Base-by-base conservation (phyloP, 225 moss, liverwort and hornwort species). In the Ulota crispa region DNA sequence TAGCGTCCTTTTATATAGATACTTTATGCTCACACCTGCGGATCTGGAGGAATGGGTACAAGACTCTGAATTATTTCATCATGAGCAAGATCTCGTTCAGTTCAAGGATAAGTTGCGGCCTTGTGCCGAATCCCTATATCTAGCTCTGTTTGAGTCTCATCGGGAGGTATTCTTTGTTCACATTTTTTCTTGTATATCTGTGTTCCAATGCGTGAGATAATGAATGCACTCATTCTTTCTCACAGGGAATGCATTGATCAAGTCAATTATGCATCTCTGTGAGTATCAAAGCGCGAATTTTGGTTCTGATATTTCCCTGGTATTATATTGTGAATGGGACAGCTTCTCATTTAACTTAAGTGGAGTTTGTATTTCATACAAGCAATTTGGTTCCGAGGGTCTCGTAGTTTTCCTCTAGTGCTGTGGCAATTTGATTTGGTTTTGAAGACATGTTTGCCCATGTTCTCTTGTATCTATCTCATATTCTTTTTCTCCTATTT, bases 41-140 rank as follows among this genome's bases (percentile, higher is more conserved):
- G 99, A 99, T 88, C 74, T 99, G 81, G 96, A 99, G 85, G 99
- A 96, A 82, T 99, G 99, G 99, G 93, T 90, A 66, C 93, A 91
- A 86, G 94, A 94, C 86, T 82, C 99, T 86, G 99, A 99, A 88
- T 88, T 88, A 70, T 99, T 99, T 39, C 99, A 99, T 79, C 99
- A 99, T 80, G 99, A 99, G 85, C 99, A 99, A 87, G 99, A 96
- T 83, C 88, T 94, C 89, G 91, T 94, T 24, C 99, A 99, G 83
- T 94, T 80, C 87, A 94, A 85, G 85, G 96, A 99, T 83, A 96
- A 99, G 85, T 93, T 96, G 87, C 94, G 99, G 74, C 99, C 99
- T 70, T 96, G 99, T 92, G 96, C 99, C 75, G 99, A 99, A 86
- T 94, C 95, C 61, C 75, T 99, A 9, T 99, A 94, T 87, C 86